Evolutionary conservation across 2,329 filamentous ascomycete species (phyloP).

Genomic region (Fusarium sp.): DNA sequence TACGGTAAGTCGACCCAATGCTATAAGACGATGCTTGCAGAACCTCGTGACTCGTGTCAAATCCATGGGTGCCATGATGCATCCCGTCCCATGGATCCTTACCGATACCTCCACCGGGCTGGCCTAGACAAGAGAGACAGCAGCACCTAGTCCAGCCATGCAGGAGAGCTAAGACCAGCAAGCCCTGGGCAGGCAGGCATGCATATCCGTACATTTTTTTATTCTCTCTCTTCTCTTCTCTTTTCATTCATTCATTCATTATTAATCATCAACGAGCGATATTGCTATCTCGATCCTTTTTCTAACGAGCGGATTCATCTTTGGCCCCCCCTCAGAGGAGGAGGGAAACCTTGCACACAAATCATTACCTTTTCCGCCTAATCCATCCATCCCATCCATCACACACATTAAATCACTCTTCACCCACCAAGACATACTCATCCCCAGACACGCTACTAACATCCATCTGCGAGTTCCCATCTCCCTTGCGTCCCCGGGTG

Average conservation of each 20-base stretch:
- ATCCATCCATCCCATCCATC: background rate
- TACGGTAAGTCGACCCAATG: background rate
- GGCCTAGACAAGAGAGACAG: background rate
- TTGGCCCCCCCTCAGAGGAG: background rate
- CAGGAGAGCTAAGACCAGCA: background rate
- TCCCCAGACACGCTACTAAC: slow-evolving; percentile 47
- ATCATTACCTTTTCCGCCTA: slow-evolving; percentile 1
- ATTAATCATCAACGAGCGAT: slow-evolving; percentile 14
- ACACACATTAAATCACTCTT: background rate
- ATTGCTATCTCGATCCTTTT: slow-evolving; percentile 10
- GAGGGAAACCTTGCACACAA: background rate
- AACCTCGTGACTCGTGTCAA: background rate
- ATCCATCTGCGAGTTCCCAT: slow-evolving; percentile 46
- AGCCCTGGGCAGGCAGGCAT: background rate
- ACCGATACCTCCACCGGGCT: background rate
- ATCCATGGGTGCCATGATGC: background rate
- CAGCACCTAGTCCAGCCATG: background rate
- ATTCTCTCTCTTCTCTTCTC: background rate
- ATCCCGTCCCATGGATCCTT: background rate
- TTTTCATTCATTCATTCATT: background rate
- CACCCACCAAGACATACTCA: slow-evolving; percentile 42
- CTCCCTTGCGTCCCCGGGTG: slow-evolving; percentile 55
- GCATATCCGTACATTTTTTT: background rate
- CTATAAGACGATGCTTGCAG: background rate
- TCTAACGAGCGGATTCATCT: slow-evolving; percentile 22